phyloP scores from a whole-genome alignment of 176 grass and related monocot genomes.

The Luzula sylvatica region DNA sequence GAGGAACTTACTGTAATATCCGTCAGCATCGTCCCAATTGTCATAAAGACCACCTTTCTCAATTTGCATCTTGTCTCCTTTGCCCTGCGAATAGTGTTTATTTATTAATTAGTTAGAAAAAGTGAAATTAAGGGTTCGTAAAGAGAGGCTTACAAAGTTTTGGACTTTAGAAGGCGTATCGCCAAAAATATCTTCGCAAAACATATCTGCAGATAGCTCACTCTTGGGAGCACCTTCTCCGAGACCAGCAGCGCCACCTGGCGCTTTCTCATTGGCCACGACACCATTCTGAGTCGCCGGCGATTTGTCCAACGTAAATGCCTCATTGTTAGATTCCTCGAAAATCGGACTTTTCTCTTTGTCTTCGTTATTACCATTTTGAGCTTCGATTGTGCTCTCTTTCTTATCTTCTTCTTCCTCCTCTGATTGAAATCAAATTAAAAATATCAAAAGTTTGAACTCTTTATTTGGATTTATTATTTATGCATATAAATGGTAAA shows the following conservation, averaged over 20 bases:
- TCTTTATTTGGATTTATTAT: too few species aligned
- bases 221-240: conserved; percentile 93
- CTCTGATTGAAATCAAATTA: conserved; percentile 11
- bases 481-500: too few species aligned
- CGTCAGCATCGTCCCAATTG: conserved; percentile 99
- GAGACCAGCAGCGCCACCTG: conserved; percentile 36
- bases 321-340: conserved; percentile 32
- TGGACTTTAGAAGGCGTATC: conserved; percentile 74
- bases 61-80: conserved; percentile 48
- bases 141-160: conserved; percentile 46
- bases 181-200: conserved; percentile 94
- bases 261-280: conserved; percentile 19
- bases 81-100: too few species aligned
- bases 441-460: conserved; percentile 4
- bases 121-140: too few species aligned
- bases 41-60: conserved; percentile 79
- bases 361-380: too few species aligned
- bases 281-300: conserved; percentile 31
- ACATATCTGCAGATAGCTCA: conserved; percentile 85
- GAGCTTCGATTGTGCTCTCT: conserved; percentile 5
- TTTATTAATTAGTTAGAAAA: too few species aligned
- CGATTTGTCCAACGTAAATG: conserved; percentile 68
- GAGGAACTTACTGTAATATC: conserved; percentile 85
- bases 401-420: conserved; percentile 29
- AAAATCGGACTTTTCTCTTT: neutral